These are phyloP conservation scores for Dactylellina parvicollis DNA, from an alignment of 2,329 filamentous ascomycete genomes.

Conservation along the genomic window DNA sequence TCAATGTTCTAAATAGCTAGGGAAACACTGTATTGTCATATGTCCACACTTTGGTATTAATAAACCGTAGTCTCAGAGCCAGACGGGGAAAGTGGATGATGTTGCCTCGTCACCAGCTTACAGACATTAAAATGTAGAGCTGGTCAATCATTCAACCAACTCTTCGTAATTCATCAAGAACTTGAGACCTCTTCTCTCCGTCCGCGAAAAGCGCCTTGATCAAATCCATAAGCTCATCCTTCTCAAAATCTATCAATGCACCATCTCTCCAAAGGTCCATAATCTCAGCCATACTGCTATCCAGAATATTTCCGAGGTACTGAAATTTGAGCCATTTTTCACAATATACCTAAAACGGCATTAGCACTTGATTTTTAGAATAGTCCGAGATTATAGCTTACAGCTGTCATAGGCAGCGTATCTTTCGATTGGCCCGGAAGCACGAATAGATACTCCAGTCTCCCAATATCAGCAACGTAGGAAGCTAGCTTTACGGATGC, in stretches of 20 bases:
- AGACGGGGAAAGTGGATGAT: too few species aligned
- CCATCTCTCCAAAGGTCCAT: conserved; percentile 57
- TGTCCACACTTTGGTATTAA: too few species aligned
- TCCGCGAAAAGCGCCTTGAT: conserved; percentile 58
- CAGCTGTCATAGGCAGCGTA: conserved; percentile 49
- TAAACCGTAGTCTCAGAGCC: too few species aligned
- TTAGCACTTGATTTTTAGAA: conserved; percentile 1
- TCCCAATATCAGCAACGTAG: conserved; percentile 54
- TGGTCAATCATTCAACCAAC: too few species aligned
- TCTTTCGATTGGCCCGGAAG: conserved; percentile 30
- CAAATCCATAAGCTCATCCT: conserved; percentile 57
- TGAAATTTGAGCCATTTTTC: conserved; percentile 57
- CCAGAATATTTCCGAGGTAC: conserved; percentile 57
- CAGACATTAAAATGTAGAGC: too few species aligned
- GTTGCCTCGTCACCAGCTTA: too few species aligned
- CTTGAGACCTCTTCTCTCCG: conserved; percentile 55
- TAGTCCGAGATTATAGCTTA: conserved; percentile 1
- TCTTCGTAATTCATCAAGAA: conserved; percentile 57
- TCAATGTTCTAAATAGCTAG: too few species aligned
- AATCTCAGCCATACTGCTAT: conserved; percentile 57
- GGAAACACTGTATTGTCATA: too few species aligned
- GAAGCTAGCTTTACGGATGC: conserved; percentile 55
- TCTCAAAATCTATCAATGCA: conserved; percentile 55
- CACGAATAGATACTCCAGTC: conserved; percentile 54
- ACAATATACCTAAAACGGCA: conserved; percentile 53